A percentile compares a stretch with the other conserved stretches of the same genome.
These are phyloP conservation scores for Oryza nivara DNA, from an alignment of 176 grass and related monocot genomes.

Conservation along the genomic window DNA sequence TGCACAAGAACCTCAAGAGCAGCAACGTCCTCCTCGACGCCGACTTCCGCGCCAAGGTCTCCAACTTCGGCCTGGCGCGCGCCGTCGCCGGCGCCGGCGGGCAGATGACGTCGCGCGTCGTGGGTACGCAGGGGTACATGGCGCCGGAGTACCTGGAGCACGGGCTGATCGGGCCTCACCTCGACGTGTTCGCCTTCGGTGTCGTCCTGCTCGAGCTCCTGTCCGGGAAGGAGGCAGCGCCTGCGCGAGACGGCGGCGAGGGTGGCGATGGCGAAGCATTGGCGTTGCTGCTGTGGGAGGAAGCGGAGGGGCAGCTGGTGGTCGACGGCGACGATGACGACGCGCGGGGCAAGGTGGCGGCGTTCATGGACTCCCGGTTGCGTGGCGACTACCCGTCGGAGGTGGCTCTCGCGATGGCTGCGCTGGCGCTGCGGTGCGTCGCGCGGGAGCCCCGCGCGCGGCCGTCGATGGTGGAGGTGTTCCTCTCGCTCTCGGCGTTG, in stretches of 20 bases:
- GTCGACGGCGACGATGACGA: constrained; percentile 53
- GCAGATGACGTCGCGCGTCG: constrained; percentile 71
- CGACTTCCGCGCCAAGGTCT: constrained; percentile 71
- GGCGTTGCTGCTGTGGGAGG: constrained; percentile 56
- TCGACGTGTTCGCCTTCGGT: constrained; percentile 86
- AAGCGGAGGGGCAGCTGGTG: constrained; percentile 38
- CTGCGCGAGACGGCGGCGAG: constrained; percentile 1
- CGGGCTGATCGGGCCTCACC: constrained; percentile 68
- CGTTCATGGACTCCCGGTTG: constrained; percentile 63
- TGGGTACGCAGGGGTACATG: constrained; percentile 80
- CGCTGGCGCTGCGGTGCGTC: constrained; percentile 72
- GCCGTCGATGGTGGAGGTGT: constrained; percentile 54
- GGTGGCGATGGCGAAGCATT: constrained; percentile 10
- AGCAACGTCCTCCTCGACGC: constrained; percentile 71
- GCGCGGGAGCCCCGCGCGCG: constrained; percentile 51
- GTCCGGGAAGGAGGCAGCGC: constrained; percentile 69
- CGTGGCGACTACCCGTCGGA: constrained; percentile 67
- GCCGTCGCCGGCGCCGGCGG: constrained; percentile 26
- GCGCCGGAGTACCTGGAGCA: constrained; percentile 81
- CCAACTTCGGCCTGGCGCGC: constrained; percentile 70
- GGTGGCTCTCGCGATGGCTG: constrained; percentile 59
- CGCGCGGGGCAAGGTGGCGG: constrained; percentile 47
- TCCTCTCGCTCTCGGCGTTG: constrained; percentile 59
- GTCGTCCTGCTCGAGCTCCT: constrained; percentile 80
- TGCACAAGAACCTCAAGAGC: constrained; percentile 86